A percentile compares a stretch with the other conserved stretches of the same genome.
These are phyloP conservation scores for Coemansia sp. DNA, from an alignment of 192 early-diverging fungal species.

Conservation along the genomic window DNA sequence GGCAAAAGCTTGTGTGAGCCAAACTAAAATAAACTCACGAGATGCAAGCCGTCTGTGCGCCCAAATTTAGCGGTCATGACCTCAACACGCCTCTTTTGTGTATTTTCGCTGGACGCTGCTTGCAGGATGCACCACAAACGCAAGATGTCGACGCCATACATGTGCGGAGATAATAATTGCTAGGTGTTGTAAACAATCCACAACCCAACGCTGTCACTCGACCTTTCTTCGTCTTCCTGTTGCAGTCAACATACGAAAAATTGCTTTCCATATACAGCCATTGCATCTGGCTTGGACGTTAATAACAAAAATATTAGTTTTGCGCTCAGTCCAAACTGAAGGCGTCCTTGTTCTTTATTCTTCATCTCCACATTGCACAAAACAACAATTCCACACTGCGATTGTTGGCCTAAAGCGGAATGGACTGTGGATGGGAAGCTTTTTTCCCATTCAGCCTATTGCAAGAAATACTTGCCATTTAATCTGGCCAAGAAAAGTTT, in stretches of 20 bases:
- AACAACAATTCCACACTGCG: neutral
- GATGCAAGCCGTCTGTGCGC: slow-evolving; percentile 6
- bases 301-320: neutral
- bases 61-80: slow-evolving; percentile 7
- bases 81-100: neutral
- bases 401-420: neutral
- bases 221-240: neutral
- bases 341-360: neutral
- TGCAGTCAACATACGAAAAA: neutral
- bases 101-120: neutral
- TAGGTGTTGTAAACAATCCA: neutral
- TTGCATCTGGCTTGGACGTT: neutral
- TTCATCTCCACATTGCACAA: neutral
- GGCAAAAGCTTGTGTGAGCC: slow-evolving; percentile 1
- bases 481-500: neutral
- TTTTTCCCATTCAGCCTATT: neutral
- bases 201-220: neutral
- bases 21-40: neutral
- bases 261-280: neutral
- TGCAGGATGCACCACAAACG: neutral
- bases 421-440: neutral
- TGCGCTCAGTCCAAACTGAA: neutral
- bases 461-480: neutral
- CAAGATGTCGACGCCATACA: slow-evolving; percentile 3
- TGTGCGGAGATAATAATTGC: neutral